A percentile compares a stretch with the other conserved stretches of the same genome.
Conservation (phyloP, 805 yeast genomes). For the Starmerella potacharoeniae region DNA sequence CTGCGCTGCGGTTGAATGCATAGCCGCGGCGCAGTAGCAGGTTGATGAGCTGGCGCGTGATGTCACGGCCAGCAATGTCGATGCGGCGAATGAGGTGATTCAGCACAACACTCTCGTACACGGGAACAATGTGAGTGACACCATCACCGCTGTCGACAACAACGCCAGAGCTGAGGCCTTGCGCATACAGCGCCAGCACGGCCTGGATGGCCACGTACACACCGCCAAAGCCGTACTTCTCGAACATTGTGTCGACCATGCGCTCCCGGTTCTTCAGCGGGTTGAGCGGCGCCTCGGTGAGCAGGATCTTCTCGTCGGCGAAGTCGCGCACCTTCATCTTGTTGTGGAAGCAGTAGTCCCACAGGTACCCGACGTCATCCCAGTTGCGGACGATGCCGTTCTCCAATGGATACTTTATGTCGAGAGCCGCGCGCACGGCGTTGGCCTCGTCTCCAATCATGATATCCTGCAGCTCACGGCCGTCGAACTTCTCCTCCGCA, state of each 20-base stretch:
- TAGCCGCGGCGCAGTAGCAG: constrained; percentile 89
- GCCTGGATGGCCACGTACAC: constrained; percentile 96
- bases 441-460: constrained; percentile 98
- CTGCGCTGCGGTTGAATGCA: constrained; percentile 96
- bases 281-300: constrained; percentile 98
- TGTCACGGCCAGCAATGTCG: constrained; percentile 97
- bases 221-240: constrained; percentile 79
- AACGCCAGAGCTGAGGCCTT: constrained; percentile 91
- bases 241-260: constrained; percentile 90
- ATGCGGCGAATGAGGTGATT: constrained; percentile 84
- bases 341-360: constrained; percentile 96
- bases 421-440: constrained; percentile 77
- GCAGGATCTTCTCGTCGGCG: constrained; percentile 63
- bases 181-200: constrained; percentile 94
- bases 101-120: constrained; percentile 91
- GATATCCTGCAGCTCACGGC: constrained; percentile 77
- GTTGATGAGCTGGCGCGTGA: constrained; percentile 89
- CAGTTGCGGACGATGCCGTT: constrained; percentile 94
- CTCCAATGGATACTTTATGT: constrained; percentile 97
- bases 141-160: constrained; percentile 99
- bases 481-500: constrained; percentile 82
- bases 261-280: constrained; percentile 80
- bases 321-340: constrained; percentile 61
- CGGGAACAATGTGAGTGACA: constrained; percentile 97
- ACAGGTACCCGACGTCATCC: constrained; percentile 97